Evolutionary conservation across 495 filamentous ascomycete genomes (phyloP).

Genomic region (Rhizodiscina lignyota): DNA sequence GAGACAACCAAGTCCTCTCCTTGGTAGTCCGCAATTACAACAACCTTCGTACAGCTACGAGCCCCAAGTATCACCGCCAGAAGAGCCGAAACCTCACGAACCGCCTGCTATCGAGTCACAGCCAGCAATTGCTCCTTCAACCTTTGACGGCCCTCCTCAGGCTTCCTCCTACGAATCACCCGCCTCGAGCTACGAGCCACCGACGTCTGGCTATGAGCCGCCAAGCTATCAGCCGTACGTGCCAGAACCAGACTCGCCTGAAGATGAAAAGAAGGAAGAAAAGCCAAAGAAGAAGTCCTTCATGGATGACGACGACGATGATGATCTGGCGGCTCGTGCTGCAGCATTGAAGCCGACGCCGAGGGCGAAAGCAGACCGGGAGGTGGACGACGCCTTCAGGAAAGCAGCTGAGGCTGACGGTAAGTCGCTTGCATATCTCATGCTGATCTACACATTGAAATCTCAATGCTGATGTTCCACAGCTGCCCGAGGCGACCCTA

Average conservation of each 20-base stretch:
- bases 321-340: slow-evolving; percentile 33
- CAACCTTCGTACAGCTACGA: no score
- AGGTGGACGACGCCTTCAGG: slow-evolving; percentile 60
- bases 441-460: not conserved
- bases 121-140: not conserved
- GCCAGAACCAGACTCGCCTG: slow-evolving; percentile 20
- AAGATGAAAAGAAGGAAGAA: slow-evolving; percentile 24
- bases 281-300: slow-evolving; percentile 57
- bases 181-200: slow-evolving; percentile 36
- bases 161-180: slow-evolving; percentile 21
- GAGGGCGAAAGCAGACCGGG: slow-evolving; percentile 32
- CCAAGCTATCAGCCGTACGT: slow-evolving; percentile 23
- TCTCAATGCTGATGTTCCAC: slow-evolving; percentile 2
- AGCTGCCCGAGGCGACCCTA: no score
- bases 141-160: slow-evolving; percentile 28
- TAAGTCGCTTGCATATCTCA: slow-evolving; percentile 17
- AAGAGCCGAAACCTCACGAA: not conserved
- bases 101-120: not conserved
- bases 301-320: slow-evolving; percentile 61
- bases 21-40: no score
- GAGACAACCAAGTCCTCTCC: no score
- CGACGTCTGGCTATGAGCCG: slow-evolving; percentile 27
- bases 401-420: slow-evolving; percentile 78
- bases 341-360: slow-evolving; percentile 36
- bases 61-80: no score